Percentiles rank a stretch among this genome's conserved stretches.
Evolutionary conservation across 106 monocot genomes (phyloP).

Genomic region (Dendrobium catenatum): DNA sequence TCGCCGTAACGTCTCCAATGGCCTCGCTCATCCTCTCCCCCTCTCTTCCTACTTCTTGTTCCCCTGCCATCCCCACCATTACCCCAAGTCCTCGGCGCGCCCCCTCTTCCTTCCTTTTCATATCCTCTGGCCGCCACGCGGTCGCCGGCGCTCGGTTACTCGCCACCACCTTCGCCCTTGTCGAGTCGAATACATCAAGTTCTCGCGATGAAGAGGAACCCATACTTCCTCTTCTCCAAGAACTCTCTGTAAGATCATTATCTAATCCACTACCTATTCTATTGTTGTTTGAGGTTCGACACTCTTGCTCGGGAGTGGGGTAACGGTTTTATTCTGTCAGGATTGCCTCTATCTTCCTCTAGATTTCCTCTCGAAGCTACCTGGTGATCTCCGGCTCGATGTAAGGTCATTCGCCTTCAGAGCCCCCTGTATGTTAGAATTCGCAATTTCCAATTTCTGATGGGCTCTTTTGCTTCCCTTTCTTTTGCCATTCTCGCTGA

Average conservation of each 20-base stretch:
- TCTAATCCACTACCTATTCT: not conserved
- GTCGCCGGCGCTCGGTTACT: constrained; percentile 2
- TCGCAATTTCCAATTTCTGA: constrained; percentile 9
- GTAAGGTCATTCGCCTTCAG: constrained; percentile 25
- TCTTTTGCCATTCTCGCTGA: not conserved
- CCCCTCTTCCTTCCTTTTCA: constrained; percentile 15
- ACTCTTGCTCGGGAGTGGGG: not conserved
- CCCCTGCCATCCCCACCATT: constrained; percentile 12
- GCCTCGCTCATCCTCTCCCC: constrained; percentile 31
- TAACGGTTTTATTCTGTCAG: constrained; percentile 22
- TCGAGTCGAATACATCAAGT: constrained; percentile 41
- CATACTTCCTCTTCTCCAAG: constrained; percentile 60
- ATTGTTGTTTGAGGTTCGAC: not conserved
- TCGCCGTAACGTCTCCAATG: constrained; percentile 9
- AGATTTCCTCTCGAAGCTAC: constrained; percentile 70
- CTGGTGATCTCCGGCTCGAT: constrained; percentile 80
- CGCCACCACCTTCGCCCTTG: constrained; percentile 33
- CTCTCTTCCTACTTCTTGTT: not conserved
- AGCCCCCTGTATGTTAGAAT: not conserved
- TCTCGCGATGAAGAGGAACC: constrained; percentile 22
- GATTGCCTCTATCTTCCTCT: constrained; percentile 59
- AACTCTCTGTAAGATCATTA: constrained; percentile 50
- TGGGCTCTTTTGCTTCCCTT: constrained; percentile 4
- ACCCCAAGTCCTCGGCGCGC: constrained; percentile 11
- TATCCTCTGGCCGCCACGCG: not conserved